Conservation (phyloP, 371 early-diverging fungal genomes). For the Globomyces sp. region DNA sequence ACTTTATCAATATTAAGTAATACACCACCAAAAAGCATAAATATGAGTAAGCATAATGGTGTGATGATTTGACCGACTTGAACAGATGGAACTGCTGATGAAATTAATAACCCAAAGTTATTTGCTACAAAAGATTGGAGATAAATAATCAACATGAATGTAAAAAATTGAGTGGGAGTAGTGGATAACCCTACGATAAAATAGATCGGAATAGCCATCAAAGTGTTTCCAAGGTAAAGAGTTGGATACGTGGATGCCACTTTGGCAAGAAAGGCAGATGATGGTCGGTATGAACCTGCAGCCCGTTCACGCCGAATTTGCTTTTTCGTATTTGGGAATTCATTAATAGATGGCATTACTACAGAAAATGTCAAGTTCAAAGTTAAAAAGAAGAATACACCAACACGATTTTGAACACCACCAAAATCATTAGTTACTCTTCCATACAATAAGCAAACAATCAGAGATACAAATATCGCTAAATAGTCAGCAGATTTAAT, state of each 20-base stretch:
- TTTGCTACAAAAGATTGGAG: conserved; percentile 23
- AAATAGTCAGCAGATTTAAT: no score
- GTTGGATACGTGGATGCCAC: conserved; percentile 25
- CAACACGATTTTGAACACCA: conserved; percentile 42
- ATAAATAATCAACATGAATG: conserved; percentile 26
- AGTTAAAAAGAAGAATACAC: conserved; percentile 41
- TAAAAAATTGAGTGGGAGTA: conserved; percentile 23
- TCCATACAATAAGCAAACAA: conserved; percentile 24
- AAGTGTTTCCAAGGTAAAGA: conserved; percentile 22
- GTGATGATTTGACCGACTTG: conserved; percentile 36
- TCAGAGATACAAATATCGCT: conserved; percentile 27
- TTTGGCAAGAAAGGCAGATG: conserved; percentile 38
- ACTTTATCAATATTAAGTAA: conserved; percentile 33
- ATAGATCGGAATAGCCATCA: conserved; percentile 33
- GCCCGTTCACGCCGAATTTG: conserved; percentile 43
- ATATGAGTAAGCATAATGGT: conserved; percentile 29
- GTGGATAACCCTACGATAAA: conserved; percentile 38
- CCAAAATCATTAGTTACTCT: conserved; percentile 21
- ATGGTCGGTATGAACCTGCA: conserved; percentile 39
- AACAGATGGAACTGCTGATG: conserved; percentile 26
- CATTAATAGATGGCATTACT: conserved; percentile 39
- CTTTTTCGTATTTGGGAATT: conserved; percentile 33
- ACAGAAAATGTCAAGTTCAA: conserved; percentile 44
- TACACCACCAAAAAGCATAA: conserved; percentile 40
- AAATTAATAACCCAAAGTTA: conserved; percentile 33